These are phyloP conservation scores for Ampelomyces quisqualis DNA, from an alignment of 2,329 filamentous ascomycete species.

Conservation along the genomic window DNA sequence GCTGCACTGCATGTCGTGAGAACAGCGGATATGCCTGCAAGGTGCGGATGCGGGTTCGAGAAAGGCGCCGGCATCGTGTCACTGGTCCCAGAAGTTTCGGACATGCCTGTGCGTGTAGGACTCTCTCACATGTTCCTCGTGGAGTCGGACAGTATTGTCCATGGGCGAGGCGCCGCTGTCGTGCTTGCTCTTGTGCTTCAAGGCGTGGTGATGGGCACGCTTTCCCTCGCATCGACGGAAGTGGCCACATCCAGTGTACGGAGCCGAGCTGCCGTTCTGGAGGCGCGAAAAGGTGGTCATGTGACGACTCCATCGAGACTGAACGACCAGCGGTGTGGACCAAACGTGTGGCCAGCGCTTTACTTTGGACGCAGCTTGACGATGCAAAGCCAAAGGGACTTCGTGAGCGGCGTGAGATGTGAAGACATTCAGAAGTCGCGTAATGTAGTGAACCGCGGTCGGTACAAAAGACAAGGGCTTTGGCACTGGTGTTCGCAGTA, in stretches of 20 bases:
- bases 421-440: slow-evolving; percentile 48
- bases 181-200: slow-evolving; percentile 56
- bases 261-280: slow-evolving; percentile 49
- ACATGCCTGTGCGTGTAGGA: slow-evolving; percentile 46
- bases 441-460: slow-evolving; percentile 52
- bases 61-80: slow-evolving; percentile 58
- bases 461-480: slow-evolving; percentile 53
- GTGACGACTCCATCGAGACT: slow-evolving; percentile 52
- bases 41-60: slow-evolving; percentile 63
- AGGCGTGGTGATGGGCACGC: slow-evolving; percentile 64
- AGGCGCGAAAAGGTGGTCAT: slow-evolving; percentile 52
- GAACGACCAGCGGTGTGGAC: slow-evolving; percentile 58
- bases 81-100: slow-evolving; percentile 59
- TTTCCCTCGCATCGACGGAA: slow-evolving; percentile 59
- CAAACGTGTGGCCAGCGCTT: slow-evolving; percentile 57
- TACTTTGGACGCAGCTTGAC: slow-evolving; percentile 60
- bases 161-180: slow-evolving; percentile 60
- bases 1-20: slow-evolving; percentile 55
- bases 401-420: slow-evolving; percentile 41
- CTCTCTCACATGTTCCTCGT: slow-evolving; percentile 44
- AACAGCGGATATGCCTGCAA: slow-evolving; percentile 61
- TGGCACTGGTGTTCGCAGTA: slow-evolving; percentile 53
- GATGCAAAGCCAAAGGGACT: slow-evolving; percentile 53
- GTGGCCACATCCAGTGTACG: slow-evolving; percentile 48
- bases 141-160: slow-evolving; percentile 62